Percentiles rank a stretch among this genome's conserved stretches.
These are phyloP conservation scores for Trichoderma semiorbis DNA, from an alignment of 2,329 filamentous ascomycete genomes.

Conservation along the genomic window DNA sequence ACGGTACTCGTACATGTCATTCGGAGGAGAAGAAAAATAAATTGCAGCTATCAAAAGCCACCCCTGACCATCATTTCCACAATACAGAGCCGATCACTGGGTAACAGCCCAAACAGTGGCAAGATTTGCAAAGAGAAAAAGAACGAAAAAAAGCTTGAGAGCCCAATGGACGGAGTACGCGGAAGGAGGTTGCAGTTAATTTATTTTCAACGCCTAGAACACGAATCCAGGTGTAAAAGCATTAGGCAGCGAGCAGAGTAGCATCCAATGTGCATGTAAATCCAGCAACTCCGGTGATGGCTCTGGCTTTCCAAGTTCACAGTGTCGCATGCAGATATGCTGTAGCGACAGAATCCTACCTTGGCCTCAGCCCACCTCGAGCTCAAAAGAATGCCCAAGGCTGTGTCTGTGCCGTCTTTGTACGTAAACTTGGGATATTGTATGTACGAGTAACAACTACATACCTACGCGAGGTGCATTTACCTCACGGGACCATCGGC, in stretches of 20 bases:
- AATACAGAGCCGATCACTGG: conserved; percentile 9
- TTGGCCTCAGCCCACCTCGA: background rate
- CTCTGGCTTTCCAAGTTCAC: background rate
- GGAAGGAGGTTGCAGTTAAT: background rate
- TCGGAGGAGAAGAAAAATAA: background rate
- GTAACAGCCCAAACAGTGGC: background rate
- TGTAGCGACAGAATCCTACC: background rate
- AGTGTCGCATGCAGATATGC: conserved; percentile 5
- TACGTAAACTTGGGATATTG: background rate
- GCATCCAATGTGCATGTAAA: background rate
- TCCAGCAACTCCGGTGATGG: background rate
- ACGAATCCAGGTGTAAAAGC: background rate
- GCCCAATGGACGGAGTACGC: background rate
- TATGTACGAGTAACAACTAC: background rate
- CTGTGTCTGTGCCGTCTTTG: background rate
- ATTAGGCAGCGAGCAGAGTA: conserved; percentile 2
- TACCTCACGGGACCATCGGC: conserved; percentile 4
- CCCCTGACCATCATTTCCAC: conserved; percentile 17
- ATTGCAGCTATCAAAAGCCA: background rate
- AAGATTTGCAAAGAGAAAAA: background rate
- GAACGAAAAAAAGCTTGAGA: background rate
- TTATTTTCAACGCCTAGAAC: background rate
- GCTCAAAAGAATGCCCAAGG: background rate
- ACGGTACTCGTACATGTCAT: background rate
- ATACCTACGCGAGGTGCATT: background rate